phyloP scores from a whole-genome alignment of 2,329 filamentous ascomycete genomes.

The Apiospora sp. region DNA sequence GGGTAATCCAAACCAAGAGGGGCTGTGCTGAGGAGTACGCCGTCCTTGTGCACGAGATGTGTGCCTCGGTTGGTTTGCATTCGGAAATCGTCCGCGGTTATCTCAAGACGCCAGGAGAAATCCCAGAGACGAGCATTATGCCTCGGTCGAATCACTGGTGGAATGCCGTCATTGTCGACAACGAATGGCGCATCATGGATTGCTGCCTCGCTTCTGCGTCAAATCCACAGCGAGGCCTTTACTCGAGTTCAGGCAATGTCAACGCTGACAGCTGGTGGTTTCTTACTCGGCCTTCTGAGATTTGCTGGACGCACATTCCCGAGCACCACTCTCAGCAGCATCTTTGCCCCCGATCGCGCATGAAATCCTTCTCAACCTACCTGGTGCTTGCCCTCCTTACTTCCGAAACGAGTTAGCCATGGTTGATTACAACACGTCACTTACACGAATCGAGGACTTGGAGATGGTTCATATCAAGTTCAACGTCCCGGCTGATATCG shows the following conservation, averaged over 20 bases:
- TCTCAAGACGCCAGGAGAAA: slow-evolving; percentile 87
- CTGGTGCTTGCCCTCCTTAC: slow-evolving; percentile 84
- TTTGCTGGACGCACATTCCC: slow-evolving; percentile 96
- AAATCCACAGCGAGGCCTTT: slow-evolving; percentile 79
- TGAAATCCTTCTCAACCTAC: slow-evolving; percentile 85
- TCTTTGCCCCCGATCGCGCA: slow-evolving; percentile 85
- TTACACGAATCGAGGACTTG: slow-evolving; percentile 85
- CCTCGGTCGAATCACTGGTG: slow-evolving; percentile 96
- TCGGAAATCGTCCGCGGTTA: slow-evolving; percentile 90
- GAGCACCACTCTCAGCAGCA: slow-evolving; percentile 90
- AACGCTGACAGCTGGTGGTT: slow-evolving; percentile 92
- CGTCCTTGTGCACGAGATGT: slow-evolving; percentile 91
- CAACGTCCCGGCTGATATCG: slow-evolving; percentile 86
- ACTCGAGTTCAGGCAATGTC: slow-evolving; percentile 75
- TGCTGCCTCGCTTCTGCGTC: slow-evolving; percentile 91
- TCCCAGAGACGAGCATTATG: slow-evolving; percentile 79
- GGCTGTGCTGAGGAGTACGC: slow-evolving; percentile 92
- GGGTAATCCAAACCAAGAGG: slow-evolving; percentile 83
- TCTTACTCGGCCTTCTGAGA: slow-evolving; percentile 84
- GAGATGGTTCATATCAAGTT: slow-evolving; percentile 93
- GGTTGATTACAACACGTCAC: slow-evolving; percentile 88
- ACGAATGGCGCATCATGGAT: slow-evolving; percentile 96
- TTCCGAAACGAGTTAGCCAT: slow-evolving; percentile 85
- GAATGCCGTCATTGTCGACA: slow-evolving; percentile 93
- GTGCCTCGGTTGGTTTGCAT: slow-evolving; percentile 83